Base-by-base conservation (phyloP, 2,329 filamentous ascomycete species). In the Plenodomus tracheiphilus region DNA sequence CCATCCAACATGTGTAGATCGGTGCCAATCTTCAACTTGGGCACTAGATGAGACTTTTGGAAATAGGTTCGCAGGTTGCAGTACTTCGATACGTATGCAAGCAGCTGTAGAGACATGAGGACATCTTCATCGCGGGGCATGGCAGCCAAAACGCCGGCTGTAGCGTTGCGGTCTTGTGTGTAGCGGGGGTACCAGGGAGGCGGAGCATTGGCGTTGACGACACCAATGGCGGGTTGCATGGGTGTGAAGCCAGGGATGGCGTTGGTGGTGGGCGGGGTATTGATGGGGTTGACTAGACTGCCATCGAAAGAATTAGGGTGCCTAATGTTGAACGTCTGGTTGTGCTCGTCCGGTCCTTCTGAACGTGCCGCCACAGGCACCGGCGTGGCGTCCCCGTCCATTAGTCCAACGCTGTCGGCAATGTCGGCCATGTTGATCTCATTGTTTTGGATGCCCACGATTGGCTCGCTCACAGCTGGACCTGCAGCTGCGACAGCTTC, bases 101-200 rank as follows among this genome's bases (percentile, higher is more conserved):
- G 82, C 17, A 99, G 83, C 74, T 99, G 94, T 32, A 99, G 81
- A 5, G 94, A 97, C 93, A 99, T 97, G 56, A 99, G 80, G 2
- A 99, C 94, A 65, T 99, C 94, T 72, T 99, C 94, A 64, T 99
- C 94, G 42, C 94, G 85, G 9, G 94, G 94, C 88, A 97, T 96
- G 10, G 91, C 88, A 21, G 92, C 89, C 25, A 96, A 78, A 62
- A 95, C 86, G 59, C 87, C 86, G 15, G 79, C 74, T 36, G 88
- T 84, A 11, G 63, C 67, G 43, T 87, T 85, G 32, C 88, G 86
- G 61, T 96, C 88, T 42, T 91, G 82, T 20, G 92, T 81, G 66
- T 93, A 94, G 48, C 89, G 84, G 35, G 91, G 87, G 49, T 94
- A 87, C 51, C 84, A 88, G 16, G 87, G 83, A n/a, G 84, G 83